Evolutionary conservation across 225 moss, liverwort and hornwort species (phyloP), one percentile per base, ranked within the genome.

Genomic region (Thuidium tamariscinum): DNA sequence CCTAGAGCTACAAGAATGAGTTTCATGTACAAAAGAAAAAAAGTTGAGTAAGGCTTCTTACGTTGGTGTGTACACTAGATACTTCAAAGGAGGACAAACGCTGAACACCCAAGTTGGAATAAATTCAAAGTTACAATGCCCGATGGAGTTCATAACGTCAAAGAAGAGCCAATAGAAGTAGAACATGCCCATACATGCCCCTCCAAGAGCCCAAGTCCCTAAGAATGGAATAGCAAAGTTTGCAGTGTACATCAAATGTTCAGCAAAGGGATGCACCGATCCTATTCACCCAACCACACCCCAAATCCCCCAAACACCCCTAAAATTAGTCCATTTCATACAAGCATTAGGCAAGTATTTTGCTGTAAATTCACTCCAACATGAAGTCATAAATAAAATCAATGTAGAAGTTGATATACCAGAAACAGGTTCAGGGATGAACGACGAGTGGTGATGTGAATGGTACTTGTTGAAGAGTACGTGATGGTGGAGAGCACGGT

Each of bases 401-500:
- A 41, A 4, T 11, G 39, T 8, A 2, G 13, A 74, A 34, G 36
- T 46, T 55, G 62, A 13, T 32, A 51, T 74, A 96, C 98, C 96
- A 52, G 98, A 91, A 54, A 95, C 90, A 1, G 98, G 98, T 84
- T 98, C 98, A 2, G 98, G 93, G 87, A 96, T 82, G 72, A 97
- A 95, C 5, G 98, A 98, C 20, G 98, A 96, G 61, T 98, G 98
- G 89, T 98, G 98, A 80, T 98, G 98, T 5, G 98, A 98, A 86
- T 98, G 98, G 64, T 98, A 98, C 61, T 95, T 94, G 39, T 91
- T 93, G 89, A 92, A 98, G 36, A 98, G 89, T 34, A 90, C 92
- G 44, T 98, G 96, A 54, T 96, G 96, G 46, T 98, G 98, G 18
- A 98, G 95, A n/a, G 92, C 95, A 8, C 98, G 94, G 83, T 98